These are phyloP conservation scores for Nitzschia inconspicua DNA, from an alignment of 108 stramenopile genomes.

Conservation along the genomic window DNA sequence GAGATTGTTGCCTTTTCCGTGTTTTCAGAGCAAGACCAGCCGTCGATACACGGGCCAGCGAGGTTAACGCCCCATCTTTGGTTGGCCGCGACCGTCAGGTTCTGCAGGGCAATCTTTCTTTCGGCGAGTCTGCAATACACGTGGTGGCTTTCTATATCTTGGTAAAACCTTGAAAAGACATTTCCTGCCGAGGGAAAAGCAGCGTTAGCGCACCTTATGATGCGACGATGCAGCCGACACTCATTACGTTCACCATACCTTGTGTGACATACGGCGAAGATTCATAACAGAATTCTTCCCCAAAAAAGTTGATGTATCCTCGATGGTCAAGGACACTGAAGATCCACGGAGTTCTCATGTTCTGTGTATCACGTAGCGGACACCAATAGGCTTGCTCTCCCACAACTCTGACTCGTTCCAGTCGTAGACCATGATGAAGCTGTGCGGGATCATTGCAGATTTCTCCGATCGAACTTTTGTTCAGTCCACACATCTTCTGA, in stretches of 20 bases:
- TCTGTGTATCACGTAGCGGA: not conserved
- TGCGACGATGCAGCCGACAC: no score
- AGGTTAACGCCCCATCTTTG: conserved; percentile 23
- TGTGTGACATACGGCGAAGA: conserved; percentile 45
- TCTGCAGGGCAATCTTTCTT: conserved; percentile 1
- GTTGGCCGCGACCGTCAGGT: not conserved
- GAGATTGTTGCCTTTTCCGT: conserved; percentile 29
- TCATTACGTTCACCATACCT: no score
- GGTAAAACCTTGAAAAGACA: conserved; percentile 28
- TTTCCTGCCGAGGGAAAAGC: conserved; percentile 4
- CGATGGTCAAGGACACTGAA: conserved; percentile 23
- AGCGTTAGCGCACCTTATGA: not conserved
- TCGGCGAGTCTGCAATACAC: conserved; percentile 43
- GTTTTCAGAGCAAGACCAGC: not conserved
- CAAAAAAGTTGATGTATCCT: conserved; percentile 56
- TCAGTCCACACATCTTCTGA: conserved; percentile 4
- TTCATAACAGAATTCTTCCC: conserved; percentile 62
- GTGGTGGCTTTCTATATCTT: conserved; percentile 26
- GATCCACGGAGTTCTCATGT: conserved; percentile 20
- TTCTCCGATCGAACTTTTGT: not conserved
- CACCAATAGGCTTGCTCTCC: conserved; percentile 11
- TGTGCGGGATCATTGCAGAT: conserved; percentile 6
- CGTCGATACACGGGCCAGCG: conserved; percentile 33
- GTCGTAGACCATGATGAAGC: conserved; percentile 5
- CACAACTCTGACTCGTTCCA: not conserved